These are phyloP conservation scores for Fomitopsis palustris DNA, from an alignment of 1,284 basidiomycete genomes.

Conservation along the genomic window DNA sequence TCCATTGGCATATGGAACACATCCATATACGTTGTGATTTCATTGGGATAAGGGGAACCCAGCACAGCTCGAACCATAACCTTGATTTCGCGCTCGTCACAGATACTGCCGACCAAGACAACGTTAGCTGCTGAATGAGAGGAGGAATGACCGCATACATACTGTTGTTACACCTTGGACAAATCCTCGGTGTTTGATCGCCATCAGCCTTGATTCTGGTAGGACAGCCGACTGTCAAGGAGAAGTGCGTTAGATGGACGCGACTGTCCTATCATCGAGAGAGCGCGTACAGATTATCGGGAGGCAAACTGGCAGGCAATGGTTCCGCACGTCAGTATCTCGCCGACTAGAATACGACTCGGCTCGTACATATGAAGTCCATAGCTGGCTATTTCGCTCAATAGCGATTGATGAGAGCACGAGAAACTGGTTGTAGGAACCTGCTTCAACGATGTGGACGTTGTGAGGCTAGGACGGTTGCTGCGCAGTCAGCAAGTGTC, in stretches of 20 bases:
- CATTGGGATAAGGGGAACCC: slow-evolving; percentile 48
- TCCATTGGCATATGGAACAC: slow-evolving; percentile 50
- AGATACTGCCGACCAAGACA: slow-evolving; percentile 29
- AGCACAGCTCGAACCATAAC: slow-evolving; percentile 51
- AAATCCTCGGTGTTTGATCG: slow-evolving; percentile 38
- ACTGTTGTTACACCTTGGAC: slow-evolving; percentile 50
- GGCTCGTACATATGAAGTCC: slow-evolving; percentile 12
- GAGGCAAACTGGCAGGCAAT: slow-evolving; percentile 39
- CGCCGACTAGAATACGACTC: not conserved
- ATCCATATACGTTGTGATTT: slow-evolving; percentile 43
- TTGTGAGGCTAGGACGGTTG: not conserved
- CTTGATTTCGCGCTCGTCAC: slow-evolving; percentile 46
- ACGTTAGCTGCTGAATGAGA: not conserved
- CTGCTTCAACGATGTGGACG: not conserved
- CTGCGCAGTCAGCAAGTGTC: not conserved
- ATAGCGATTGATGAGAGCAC: not conserved
- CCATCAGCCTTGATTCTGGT: slow-evolving; percentile 43
- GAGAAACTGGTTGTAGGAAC: not conserved
- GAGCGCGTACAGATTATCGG: slow-evolving; percentile 42
- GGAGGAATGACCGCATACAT: slow-evolving; percentile 9
- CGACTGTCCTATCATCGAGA: not conserved
- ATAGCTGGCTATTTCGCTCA: not conserved
- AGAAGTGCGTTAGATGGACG: not conserved
- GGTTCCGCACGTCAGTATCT: slow-evolving; percentile 5
- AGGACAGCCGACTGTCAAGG: slow-evolving; percentile 44